Conservation (phyloP, 2,329 filamentous ascomycete genomes). For the Aspergillus chevalieri region DNA sequence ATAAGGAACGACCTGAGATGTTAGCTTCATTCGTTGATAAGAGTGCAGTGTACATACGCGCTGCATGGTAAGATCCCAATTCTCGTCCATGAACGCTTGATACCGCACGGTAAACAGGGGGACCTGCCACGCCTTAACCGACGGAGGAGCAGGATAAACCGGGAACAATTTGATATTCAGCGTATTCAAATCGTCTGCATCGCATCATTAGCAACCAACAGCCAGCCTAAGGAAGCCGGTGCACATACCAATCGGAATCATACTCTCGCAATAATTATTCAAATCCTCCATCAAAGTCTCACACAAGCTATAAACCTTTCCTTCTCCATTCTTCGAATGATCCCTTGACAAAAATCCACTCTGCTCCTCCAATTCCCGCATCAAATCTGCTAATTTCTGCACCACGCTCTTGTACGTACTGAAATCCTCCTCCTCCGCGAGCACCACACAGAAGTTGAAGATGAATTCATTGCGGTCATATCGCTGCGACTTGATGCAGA, state of each 20-base stretch:
- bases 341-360: conserved; percentile 63
- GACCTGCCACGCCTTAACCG: conserved; percentile 82
- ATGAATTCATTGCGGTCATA: conserved; percentile 95
- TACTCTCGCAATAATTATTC: conserved; percentile 96
- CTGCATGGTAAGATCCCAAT: conserved; percentile 51
- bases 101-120: conserved; percentile 64
- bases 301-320: conserved; percentile 62
- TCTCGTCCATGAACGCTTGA: conserved; percentile 47
- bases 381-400: conserved; percentile 73
- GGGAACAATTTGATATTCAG: conserved; percentile 96
- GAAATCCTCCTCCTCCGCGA: conserved; percentile 65
- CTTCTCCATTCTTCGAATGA: conserved; percentile 39
- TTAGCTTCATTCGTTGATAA: neutral
- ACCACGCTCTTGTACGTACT: conserved; percentile 79
- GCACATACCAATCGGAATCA: conserved; percentile 80
- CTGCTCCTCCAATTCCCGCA: conserved; percentile 88
- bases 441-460: conserved; percentile 90
- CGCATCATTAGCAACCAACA: conserved; percentile 6
- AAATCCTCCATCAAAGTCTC: conserved; percentile 86
- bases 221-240: conserved; percentile 1
- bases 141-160: conserved; percentile 67
- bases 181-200: conserved; percentile 78
- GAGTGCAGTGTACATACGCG: conserved; percentile 24
- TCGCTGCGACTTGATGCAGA: conserved; percentile 74
- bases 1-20: conserved; percentile 62